Base-by-base conservation (phyloP, 371 early-diverging fungal genomes). In the Saksenaea oblongispora region DNA sequence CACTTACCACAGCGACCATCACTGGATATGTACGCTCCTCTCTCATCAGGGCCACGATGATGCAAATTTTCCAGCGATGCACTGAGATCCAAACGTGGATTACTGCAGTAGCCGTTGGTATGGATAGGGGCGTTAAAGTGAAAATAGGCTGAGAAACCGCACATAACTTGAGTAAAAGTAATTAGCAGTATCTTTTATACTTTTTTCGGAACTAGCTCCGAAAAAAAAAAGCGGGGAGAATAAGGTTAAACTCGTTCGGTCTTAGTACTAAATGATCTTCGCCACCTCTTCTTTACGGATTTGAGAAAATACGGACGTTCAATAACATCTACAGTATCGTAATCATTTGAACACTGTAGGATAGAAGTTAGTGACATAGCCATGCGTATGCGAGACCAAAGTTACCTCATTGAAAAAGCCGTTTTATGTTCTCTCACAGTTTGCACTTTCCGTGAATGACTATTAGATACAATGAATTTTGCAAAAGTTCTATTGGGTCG, bases 71-170 rank as follows among this genome's bases (percentile, higher is more conserved):
- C 22, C 0, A 47, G 22, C 24, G 51, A 47, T 5, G n/a, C 51
- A 18, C 22, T 22, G 18, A 47, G 17, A 22, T 47, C 51, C 9
- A 47, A 11, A 3, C 22, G 9, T 7, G 51, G 51, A 22, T 18
- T n/a, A n/a, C n/a, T n/a, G n/a, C n/a, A n/a, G n/a, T n/a, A n/a
- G n/a, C n/a, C n/a, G n/a, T n/a, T n/a, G n/a, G n/a, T n/a, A n/a
- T n/a, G 51, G 34, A 0, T 13, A 14, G 17, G 15, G 24, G 11
- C 2, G 31, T 70, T 63, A 34, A 70, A 56, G 41, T 70, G 62
- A 34, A 70, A 66, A 22, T 70, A 70, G 59, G 56, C 57, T 14
- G 59, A 59, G 37, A 70, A 65, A 13, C 70, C 70, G 51, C 70
- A 70, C 70, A 70, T 70, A 3, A 22, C 22, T 22, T 22, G 10